Evolutionary conservation across 495 filamentous ascomycete genomes (phyloP), one percentile per base, ranked within the genome.

Genomic region (Neurospora sp.): DNA sequence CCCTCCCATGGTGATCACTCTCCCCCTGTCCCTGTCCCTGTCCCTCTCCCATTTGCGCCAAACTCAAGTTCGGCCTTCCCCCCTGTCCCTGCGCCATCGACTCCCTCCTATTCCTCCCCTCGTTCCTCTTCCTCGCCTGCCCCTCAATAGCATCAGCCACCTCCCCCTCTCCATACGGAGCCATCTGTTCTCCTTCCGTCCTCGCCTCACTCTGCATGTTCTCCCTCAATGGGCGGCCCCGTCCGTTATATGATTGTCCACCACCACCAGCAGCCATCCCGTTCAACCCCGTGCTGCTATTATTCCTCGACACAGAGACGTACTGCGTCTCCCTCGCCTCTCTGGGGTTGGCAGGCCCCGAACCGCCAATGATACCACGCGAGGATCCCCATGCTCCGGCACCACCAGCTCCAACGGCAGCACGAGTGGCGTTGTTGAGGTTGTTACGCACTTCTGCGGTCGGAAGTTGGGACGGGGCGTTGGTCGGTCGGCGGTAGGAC

Each of bases 101-200:
- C 27, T 35, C 53, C 12, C 53, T 27, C 7, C 53, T 35, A 6
- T 66, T 66, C 27, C 12, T 61, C 46, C 44, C 70, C 11, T 37
- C 14, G 7, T 61, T 68, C 53, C 44, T 68, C 71, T 38, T 73
- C 0, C 84, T 83, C 27, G 79, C 75, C 73, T 84, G 83, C 0
- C 82, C 76, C 71, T 83, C 73, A 1, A 88, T 86, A 0, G 82
- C 81, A 35, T 81, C 75, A 3, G 87, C 88, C 44, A 90, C 86
- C 31, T 87, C 81, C 4, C 88, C 89, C 72, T 90, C 88, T 6
- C 80, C 79, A 0, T 84, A 81, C 38, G 85, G 81, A 35, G 84
- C 81, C 83, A 90, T 88, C 73, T 90, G 85, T 6, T 88, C 89
- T 11, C 86, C 86, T 20, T 89, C 87, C 74, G 71, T 85, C 82